phyloP scores from a whole-genome alignment of 192 early-diverging fungal species.

The Backusella luteola region DNA sequence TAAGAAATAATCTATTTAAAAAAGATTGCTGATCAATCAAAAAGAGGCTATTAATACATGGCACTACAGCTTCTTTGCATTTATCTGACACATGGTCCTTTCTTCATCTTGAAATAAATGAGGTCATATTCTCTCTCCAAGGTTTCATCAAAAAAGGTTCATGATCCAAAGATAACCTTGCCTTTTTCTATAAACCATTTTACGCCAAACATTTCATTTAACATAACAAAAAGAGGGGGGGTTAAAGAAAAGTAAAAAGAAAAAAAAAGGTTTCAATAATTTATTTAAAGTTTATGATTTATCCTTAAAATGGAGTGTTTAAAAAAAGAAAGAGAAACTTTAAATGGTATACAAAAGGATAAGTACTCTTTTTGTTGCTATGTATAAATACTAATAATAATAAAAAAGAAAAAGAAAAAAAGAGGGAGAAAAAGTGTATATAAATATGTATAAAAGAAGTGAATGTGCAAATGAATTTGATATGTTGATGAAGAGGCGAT shows the following conservation, averaged over 20 bases:
- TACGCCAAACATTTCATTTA: neutral
- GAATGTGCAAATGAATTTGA: neutral
- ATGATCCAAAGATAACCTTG: neutral
- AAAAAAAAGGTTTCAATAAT: neutral
- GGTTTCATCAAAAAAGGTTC: neutral
- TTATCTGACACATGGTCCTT: neutral
- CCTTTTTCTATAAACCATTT: neutral
- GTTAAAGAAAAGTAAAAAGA: neutral
- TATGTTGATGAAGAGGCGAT: neutral
- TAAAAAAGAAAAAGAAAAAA: neutral
- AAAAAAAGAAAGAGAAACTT: neutral
- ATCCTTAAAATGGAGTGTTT: neutral
- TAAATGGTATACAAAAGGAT: neutral
- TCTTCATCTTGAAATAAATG: neutral
- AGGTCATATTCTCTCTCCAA: neutral
- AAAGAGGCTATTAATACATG: neutral
- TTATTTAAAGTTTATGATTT: conserved; percentile 5
- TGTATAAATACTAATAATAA: neutral
- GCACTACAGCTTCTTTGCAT: neutral
- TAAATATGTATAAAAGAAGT: neutral
- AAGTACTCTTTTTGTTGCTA: neutral
- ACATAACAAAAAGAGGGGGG: neutral
- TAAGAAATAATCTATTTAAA: no score
- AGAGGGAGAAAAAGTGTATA: neutral
- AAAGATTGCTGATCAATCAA: no score